Evolutionary conservation across 352 stramenopile genomes (phyloP).

Genomic region (Phytophthora megakarya): DNA sequence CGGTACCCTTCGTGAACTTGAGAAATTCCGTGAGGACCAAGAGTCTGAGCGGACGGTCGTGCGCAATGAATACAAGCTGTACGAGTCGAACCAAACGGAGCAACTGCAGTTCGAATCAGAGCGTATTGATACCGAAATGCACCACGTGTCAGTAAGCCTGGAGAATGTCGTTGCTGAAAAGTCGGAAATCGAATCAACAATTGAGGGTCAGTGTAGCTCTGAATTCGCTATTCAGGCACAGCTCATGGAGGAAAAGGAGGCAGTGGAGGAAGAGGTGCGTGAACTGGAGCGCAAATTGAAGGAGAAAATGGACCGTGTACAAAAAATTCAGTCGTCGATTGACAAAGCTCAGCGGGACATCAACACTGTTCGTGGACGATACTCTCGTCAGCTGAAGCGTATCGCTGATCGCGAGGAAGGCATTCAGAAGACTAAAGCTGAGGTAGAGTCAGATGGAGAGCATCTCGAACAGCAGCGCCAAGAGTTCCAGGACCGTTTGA

Average conservation of each 20-base stretch:
- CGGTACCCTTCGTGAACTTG: conserved; percentile 68
- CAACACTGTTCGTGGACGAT: conserved; percentile 69
- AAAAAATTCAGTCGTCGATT: conserved; percentile 67
- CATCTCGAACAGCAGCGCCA: conserved; percentile 62
- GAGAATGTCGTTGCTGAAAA: conserved; percentile 75
- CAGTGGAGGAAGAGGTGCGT: conserved; percentile 72
- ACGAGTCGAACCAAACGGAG: conserved; percentile 67
- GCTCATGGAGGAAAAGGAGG: conserved; percentile 60
- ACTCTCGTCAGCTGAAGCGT: conserved; percentile 80
- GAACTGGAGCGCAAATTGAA: conserved; percentile 75
- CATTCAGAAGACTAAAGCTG: conserved; percentile 72
- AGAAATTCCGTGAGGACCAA: conserved; percentile 82
- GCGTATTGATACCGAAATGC: conserved; percentile 74
- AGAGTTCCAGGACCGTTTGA: conserved; percentile 59
- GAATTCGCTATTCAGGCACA: conserved; percentile 60
- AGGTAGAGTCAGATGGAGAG: conserved; percentile 72
- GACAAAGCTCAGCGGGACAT: conserved; percentile 80
- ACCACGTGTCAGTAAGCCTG: conserved; percentile 76
- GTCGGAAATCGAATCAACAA: conserved; percentile 75
- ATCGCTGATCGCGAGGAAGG: conserved; percentile 76
- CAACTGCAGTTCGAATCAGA: conserved; percentile 82
- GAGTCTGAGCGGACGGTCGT: conserved; percentile 52
- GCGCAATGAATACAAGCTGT: conserved; percentile 65
- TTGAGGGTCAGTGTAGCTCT: conserved; percentile 74
- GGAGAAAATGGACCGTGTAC: conserved; percentile 59